phyloP scores from a whole-genome alignment of 2,329 filamentous ascomycete genomes.

The Alternaria tenuissima region DNA sequence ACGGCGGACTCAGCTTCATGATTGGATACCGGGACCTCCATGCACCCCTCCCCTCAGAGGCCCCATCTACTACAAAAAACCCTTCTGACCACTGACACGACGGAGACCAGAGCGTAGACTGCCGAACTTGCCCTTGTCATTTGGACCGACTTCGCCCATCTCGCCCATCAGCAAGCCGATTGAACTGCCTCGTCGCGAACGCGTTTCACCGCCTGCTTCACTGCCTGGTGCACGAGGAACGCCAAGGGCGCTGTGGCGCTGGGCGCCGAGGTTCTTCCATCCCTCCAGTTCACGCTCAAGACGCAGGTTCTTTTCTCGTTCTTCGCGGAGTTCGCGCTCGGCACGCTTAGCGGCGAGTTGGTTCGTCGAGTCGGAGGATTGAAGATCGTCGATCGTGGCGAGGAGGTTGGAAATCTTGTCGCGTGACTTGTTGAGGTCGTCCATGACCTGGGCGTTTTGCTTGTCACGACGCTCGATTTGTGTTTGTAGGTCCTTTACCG shows the following conservation, averaged over 20 bases:
- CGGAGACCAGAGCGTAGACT: conserved; percentile 46
- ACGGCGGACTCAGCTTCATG: conserved; percentile 38
- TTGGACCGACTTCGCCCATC: conserved; percentile 41
- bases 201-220: conserved; percentile 52
- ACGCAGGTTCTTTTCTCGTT: conserved; percentile 79
- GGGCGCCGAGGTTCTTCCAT: conserved; percentile 75
- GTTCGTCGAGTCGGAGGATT: conserved; percentile 81
- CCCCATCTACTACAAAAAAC: conserved; percentile 59
- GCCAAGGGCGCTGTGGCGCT: conserved; percentile 57
- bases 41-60: conserved; percentile 39
- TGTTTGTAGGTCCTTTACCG: conserved; percentile 88
- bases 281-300: conserved; percentile 90
- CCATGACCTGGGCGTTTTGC: conserved; percentile 78
- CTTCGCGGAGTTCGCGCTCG: conserved; percentile 88
- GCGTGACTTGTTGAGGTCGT: conserved; percentile 84
- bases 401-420: conserved; percentile 93
- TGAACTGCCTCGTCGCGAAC: conserved; percentile 55
- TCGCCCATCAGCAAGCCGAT: conserved; percentile 52
- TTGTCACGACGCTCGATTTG: conserved; percentile 96
- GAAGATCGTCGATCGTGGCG: conserved; percentile 90
- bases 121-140: conserved; percentile 45
- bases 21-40: conserved; percentile 41
- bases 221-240: conserved; percentile 50
- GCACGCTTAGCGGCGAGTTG: conserved; percentile 85
- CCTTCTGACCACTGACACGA: conserved; percentile 57